phyloP scores from a whole-genome alignment of 1,139 yeast species.

The Kluyveromyces sp. region DNA sequence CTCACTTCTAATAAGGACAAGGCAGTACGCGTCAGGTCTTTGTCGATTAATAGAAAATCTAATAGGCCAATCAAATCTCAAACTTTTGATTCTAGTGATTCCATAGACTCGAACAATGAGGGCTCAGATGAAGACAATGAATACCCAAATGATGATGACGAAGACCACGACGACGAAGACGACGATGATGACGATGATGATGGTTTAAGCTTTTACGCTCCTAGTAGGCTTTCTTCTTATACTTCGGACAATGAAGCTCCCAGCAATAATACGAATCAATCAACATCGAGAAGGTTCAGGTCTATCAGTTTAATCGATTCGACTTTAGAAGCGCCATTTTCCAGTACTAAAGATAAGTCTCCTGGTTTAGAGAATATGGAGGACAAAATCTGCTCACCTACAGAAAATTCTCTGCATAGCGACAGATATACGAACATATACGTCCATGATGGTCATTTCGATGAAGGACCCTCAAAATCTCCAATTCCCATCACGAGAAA shows the following conservation, averaged over 20 bases:
- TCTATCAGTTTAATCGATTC: slow-evolving; percentile 32
- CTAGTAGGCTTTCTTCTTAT: slow-evolving; percentile 27
- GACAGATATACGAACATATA: slow-evolving; percentile 28
- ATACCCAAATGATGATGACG: slow-evolving; percentile 14
- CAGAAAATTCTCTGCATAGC: slow-evolving; percentile 10
- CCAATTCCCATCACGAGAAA: slow-evolving; percentile 7
- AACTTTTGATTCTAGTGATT: slow-evolving; percentile 3
- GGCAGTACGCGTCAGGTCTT: slow-evolving; percentile 26
- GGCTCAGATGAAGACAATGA: slow-evolving; percentile 10
- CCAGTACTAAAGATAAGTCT: slow-evolving; percentile 6
- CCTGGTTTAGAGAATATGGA: slow-evolving; percentile 12
- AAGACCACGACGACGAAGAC: slow-evolving; percentile 19
- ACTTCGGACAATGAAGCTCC: slow-evolving; percentile 18
- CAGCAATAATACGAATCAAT: background rate
- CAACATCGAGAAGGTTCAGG: slow-evolving; percentile 24
- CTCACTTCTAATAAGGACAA: slow-evolving; percentile 32
- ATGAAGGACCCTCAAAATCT: slow-evolving; percentile 10
- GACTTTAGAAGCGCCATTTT: slow-evolving; percentile 18
- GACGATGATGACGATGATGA: slow-evolving; percentile 25
- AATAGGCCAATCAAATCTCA: slow-evolving; percentile 4
- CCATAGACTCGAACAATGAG: slow-evolving; percentile 1
- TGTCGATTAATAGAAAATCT: slow-evolving; percentile 20
- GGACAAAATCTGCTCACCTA: slow-evolving; percentile 16
- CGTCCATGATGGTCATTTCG: slow-evolving; percentile 31
- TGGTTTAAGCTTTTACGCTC: slow-evolving; percentile 30